Evolutionary conservation across 495 filamentous ascomycete genomes (phyloP).

Genomic region (Penicillium longicatenatum): DNA sequence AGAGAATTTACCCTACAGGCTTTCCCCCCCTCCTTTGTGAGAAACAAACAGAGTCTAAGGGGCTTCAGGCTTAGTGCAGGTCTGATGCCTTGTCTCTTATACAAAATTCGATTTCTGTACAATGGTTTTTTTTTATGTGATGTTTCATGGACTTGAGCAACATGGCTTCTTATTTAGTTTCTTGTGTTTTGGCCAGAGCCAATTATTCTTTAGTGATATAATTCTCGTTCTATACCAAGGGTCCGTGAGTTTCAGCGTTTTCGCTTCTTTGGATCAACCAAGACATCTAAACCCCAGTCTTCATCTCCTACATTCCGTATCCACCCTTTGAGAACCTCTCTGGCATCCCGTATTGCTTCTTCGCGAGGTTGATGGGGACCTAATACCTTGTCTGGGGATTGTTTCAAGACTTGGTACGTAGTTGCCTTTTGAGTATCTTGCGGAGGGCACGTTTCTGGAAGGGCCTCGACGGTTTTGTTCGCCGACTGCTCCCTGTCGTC

Average conservation of each 20-base stretch:
- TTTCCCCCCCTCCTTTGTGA: neutral
- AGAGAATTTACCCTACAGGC: slow-evolving; percentile 8
- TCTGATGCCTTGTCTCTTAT: neutral
- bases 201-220: slow-evolving; percentile 10
- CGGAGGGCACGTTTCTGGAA: neutral
- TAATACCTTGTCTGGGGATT: neutral
- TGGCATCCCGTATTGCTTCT: slow-evolving; percentile 37
- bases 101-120: slow-evolving; percentile 7
- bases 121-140: slow-evolving; percentile 1
- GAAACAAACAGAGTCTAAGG: neutral
- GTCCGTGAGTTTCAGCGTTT: slow-evolving; percentile 28
- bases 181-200: slow-evolving; percentile 2
- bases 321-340: slow-evolving; percentile 39
- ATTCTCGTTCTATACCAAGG: slow-evolving; percentile 2
- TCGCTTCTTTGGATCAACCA: slow-evolving; percentile 38
- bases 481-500: neutral
- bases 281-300: slow-evolving; percentile 40
- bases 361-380: slow-evolving; percentile 24
- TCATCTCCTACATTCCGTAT: slow-evolving; percentile 43
- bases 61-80: neutral
- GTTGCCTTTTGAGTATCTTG: slow-evolving; percentile 12
- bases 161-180: neutral
- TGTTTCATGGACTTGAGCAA: neutral
- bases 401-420: slow-evolving; percentile 41
- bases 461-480: neutral